Evolutionary conservation across 257 asterid genomes (phyloP), one percentile per base, ranked within the genome.

Genomic region (Capsicum pubescens): DNA sequence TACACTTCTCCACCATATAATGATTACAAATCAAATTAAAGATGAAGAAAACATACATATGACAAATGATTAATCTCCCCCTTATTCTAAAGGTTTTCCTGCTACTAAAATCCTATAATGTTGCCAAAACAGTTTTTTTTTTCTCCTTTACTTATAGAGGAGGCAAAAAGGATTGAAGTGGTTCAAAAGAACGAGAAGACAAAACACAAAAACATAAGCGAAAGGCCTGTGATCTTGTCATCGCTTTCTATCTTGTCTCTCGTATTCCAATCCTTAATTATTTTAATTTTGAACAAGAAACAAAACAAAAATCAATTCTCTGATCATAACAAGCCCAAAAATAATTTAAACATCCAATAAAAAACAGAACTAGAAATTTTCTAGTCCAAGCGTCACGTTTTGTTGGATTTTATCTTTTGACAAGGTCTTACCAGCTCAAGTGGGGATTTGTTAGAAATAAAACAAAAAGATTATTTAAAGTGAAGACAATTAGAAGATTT

Each of bases 121-220:
- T n/a, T 72, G 59, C 59, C 59, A 48, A 72, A 39, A 1, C 42
- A 72, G 8, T 5, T 17, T 9, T 14, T 5, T 17, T 9, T 14
- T 44, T 48, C 60, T 79, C 79, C 74, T 39, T 61, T 59, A 86
- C 83, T 84, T 57, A 39, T 39, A 39, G 88, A 85, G 79, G 36
- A 71, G 85, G 60, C 85, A 86, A 85, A 84, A 83, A 67, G 80
- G 82, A 19, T 84, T 57, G 84, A 84, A 84, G 88, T 64, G 72
- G 88, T 86, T 87, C 84, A 88, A 80, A 72, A 77, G 69, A 84
- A 15, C 13, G 80, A 86, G 15, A 83, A 82, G 84, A 71, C 87
- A 86, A 89, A 52, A 76, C 19, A 64, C 60, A 50, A 14, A 48
- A 52, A 46, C 80, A 80, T 64, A 83, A 78, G 78, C 44, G 26